Conservation (phyloP, 495 filamentous ascomycete genomes). For the Penicillium salamii region DNA sequence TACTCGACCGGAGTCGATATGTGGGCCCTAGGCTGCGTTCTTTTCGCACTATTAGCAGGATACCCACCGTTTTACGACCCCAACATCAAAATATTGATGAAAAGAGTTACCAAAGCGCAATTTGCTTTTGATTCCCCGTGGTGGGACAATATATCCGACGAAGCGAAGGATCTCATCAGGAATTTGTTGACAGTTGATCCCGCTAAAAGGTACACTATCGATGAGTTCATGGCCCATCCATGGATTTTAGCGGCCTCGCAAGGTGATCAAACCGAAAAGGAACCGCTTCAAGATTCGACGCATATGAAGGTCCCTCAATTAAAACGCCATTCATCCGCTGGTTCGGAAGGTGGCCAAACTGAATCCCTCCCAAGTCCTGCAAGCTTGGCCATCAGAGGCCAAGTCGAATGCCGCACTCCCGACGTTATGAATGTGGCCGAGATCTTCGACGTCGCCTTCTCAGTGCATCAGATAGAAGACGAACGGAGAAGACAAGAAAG, state of each 20-base stretch:
- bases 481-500: constrained; percentile 37
- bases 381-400: constrained; percentile 9
- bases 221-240: constrained; percentile 68
- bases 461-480: constrained; percentile 85
- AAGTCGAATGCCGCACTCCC: constrained; percentile 82
- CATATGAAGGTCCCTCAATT: neutral
- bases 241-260: constrained; percentile 49
- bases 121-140: constrained; percentile 89
- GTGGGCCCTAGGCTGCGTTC: constrained; percentile 90
- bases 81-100: constrained; percentile 81
- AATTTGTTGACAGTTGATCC: constrained; percentile 71
- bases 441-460: constrained; percentile 86
- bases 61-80: constrained; percentile 95
- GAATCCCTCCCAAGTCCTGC: neutral
- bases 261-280: too few relatives aligned
- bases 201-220: constrained; percentile 82
- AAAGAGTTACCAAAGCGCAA: constrained; percentile 85
- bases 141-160: constrained; percentile 91
- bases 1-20: constrained; percentile 95
- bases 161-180: constrained; percentile 74
- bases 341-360: neutral
- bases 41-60: constrained; percentile 86
- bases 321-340: neutral
- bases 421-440: constrained; percentile 84
- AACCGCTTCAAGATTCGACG: too few relatives aligned